Percentiles rank a stretch among this genome's conserved stretches.
Evolutionary conservation across 805 yeast genomes (phyloP).

Genomic region (Hanseniaspora guilliermondii): DNA sequence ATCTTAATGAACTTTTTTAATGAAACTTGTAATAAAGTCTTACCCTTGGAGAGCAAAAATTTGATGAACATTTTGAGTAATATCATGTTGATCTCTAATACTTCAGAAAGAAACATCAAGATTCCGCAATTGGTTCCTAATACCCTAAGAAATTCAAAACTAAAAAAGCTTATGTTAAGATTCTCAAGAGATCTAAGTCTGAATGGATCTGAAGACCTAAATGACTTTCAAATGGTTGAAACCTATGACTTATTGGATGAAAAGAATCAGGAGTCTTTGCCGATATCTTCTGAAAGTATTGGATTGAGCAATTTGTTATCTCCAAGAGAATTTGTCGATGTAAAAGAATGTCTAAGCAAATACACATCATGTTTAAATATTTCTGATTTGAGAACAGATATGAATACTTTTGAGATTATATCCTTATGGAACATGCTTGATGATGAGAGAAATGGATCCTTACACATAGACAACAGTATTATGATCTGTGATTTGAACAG

Average conservation of each 20-base stretch:
- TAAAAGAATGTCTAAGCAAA: slow-evolving; percentile 38
- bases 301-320: slow-evolving; percentile 30
- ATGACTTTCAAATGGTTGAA: slow-evolving; percentile 39
- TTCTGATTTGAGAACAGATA: slow-evolving; percentile 15
- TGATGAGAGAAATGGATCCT: neutral
- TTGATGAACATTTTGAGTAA: slow-evolving; percentile 52
- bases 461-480: slow-evolving; percentile 5
- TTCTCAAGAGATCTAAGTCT: slow-evolving; percentile 9
- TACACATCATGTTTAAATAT: slow-evolving; percentile 33
- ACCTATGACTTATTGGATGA: slow-evolving; percentile 45
- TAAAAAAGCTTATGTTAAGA: slow-evolving; percentile 5
- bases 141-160: slow-evolving; percentile 12
- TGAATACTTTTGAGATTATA: slow-evolving; percentile 39
- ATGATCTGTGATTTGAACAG: slow-evolving; percentile 42
- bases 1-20: slow-evolving; percentile 67
- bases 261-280: slow-evolving; percentile 27
- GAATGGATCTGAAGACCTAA: slow-evolving; percentile 12
- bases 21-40: slow-evolving; percentile 49
- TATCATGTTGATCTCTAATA: slow-evolving; percentile 33
- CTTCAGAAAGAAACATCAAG: slow-evolving; percentile 17
- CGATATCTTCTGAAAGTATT: slow-evolving; percentile 23
- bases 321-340: slow-evolving; percentile 26
- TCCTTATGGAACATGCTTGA: slow-evolving; percentile 29
- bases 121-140: slow-evolving; percentile 14
- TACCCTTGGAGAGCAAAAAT: slow-evolving; percentile 55